Evolutionary conservation across 495 filamentous ascomycete genomes (phyloP).

Genomic region (Mytilinidion resinicola): DNA sequence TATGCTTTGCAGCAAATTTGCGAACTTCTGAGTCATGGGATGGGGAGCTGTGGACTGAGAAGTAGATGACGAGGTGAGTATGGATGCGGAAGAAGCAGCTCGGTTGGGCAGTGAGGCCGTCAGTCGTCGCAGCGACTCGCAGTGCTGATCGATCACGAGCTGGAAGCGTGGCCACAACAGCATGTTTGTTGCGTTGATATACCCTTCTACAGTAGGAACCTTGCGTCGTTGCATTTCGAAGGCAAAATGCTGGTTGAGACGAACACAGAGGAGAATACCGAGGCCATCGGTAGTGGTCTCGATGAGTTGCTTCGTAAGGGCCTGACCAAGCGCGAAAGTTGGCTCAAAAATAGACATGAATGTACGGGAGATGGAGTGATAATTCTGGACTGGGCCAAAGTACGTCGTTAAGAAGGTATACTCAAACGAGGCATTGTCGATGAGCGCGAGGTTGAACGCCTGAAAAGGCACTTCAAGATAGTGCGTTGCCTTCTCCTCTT

Average conservation of each 20-base stretch:
- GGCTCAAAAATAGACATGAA: constrained; percentile 80
- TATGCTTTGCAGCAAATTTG: constrained; percentile 79
- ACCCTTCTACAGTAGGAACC: constrained; percentile 79
- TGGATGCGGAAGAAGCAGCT: constrained; percentile 48
- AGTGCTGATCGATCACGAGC: constrained; percentile 85
- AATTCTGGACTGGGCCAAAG: constrained; percentile 59
- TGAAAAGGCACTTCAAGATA: constrained; percentile 86
- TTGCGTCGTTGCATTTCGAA: constrained; percentile 90
- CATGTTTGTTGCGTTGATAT: constrained; percentile 94
- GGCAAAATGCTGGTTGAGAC: constrained; percentile 84
- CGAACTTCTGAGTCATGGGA: constrained; percentile 85
- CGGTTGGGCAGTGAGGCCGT: constrained; percentile 47
- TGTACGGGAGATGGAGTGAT: constrained; percentile 53
- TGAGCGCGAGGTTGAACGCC: constrained; percentile 86
- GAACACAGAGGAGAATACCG: constrained; percentile 82
- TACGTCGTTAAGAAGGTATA: constrained; percentile 89
- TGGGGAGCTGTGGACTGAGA: constrained; percentile 82
- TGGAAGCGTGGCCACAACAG: constrained; percentile 94
- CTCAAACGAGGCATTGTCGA: constrained; percentile 92
- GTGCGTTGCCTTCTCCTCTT: constrained; percentile 78
- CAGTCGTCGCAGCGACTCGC: constrained; percentile 67
- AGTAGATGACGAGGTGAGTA: constrained; percentile 51
- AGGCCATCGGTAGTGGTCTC: constrained; percentile 73
- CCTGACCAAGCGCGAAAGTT: constrained; percentile 72
- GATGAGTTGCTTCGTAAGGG: constrained; percentile 68